A percentile compares a stretch with the other conserved stretches of the same genome.
These are phyloP conservation scores for Mitragyna speciosa DNA, from an alignment of 257 asterid species.

Conservation along the genomic window DNA sequence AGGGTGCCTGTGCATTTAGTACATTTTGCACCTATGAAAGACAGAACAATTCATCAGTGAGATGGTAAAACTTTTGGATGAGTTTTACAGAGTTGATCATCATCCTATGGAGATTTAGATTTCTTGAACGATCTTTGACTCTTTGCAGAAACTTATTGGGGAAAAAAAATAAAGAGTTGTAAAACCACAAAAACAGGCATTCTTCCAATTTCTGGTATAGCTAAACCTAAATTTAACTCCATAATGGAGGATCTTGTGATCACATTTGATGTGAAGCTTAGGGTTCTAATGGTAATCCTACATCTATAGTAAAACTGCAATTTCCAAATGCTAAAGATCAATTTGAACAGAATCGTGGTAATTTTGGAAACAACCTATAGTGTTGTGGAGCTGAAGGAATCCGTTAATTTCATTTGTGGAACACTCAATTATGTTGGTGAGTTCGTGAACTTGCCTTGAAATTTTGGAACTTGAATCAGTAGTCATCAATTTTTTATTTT, in stretches of 20 bases:
- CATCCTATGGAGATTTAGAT: neutral
- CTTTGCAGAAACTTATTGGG: neutral
- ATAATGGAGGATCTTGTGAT: neutral
- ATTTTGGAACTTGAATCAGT: neutral
- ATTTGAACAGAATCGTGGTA: neutral
- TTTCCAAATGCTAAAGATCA: neutral
- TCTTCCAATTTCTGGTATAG: neutral
- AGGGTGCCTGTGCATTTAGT: neutral
- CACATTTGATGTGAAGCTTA: neutral
- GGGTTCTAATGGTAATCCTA: neutral
- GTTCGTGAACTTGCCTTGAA: neutral
- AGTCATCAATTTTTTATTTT: neutral
- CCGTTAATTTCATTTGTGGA: neutral
- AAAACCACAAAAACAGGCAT: neutral
- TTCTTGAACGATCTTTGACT: neutral
- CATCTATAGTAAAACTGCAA: neutral
- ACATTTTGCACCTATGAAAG: neutral
- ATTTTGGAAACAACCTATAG: too few species aligned
- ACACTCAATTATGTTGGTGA: neutral
- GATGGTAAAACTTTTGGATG: neutral
- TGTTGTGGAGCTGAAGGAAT: neutral
- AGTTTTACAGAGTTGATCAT: neutral
- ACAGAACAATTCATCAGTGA: neutral
- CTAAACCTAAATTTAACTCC: neutral
- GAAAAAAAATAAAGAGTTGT: neutral